Conservation (phyloP, 805 yeast species). For the Lipomyces orientalis region DNA sequence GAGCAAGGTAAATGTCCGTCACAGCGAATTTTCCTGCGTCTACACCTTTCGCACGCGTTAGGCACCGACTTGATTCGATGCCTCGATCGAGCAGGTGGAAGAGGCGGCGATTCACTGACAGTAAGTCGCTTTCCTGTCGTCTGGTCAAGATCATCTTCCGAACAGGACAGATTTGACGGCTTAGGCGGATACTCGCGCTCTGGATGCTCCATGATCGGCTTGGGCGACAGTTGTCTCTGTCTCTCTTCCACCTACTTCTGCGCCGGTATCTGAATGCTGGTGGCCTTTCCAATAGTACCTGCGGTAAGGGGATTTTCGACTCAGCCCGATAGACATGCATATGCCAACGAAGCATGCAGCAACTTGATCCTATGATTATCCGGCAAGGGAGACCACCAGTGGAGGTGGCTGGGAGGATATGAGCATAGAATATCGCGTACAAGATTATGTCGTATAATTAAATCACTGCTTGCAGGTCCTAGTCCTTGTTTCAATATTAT, state of each 20-base stretch:
- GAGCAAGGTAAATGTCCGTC: background rate
- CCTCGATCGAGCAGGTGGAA: background rate
- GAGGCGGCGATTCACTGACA: background rate
- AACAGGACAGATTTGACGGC: background rate
- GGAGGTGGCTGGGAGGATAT: background rate
- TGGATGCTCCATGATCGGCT: background rate
- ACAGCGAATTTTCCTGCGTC: conserved; percentile 2
- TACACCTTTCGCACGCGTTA: conserved; percentile 4
- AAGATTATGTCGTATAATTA: background rate
- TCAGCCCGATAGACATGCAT: background rate
- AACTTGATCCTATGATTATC: background rate
- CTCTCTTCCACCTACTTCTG: background rate
- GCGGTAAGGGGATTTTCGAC: background rate
- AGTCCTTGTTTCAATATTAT: too few relatives aligned
- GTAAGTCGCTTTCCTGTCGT: conserved; percentile 1
- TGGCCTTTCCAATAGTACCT: conserved; percentile 3
- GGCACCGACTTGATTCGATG: background rate
- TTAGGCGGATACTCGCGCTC: background rate
- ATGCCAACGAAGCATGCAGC: background rate
- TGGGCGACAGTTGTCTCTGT: background rate
- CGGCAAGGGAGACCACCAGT: conserved; percentile 1
- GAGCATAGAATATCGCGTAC: conserved; percentile 1
- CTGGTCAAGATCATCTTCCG: background rate
- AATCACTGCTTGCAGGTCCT: background rate
- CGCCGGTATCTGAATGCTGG: background rate